phyloP scores from a whole-genome alignment of 768 basidiomycete genomes.

The Leucogyrophana mollusca region DNA sequence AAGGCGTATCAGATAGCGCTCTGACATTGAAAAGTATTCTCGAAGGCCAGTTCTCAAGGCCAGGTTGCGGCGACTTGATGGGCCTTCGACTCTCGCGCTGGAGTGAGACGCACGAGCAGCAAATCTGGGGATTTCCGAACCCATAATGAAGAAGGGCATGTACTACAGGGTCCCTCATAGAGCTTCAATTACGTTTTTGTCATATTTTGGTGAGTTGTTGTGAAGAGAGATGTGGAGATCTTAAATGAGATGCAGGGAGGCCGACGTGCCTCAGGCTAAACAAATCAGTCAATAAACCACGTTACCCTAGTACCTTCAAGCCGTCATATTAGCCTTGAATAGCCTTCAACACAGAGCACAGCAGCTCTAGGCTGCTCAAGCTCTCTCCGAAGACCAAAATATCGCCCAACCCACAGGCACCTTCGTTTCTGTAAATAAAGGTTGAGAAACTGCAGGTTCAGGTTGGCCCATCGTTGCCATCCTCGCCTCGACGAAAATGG shows the following conservation, averaged over 20 bases:
- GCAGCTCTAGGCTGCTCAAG: neutral
- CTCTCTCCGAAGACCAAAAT: slow-evolving; percentile 5
- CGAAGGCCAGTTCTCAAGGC: no score
- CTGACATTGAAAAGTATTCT: no score
- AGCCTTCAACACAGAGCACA: neutral
- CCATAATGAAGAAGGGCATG: neutral
- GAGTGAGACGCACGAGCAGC: no score
- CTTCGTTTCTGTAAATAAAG: slow-evolving; percentile 6
- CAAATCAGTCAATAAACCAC: slow-evolving; percentile 9
- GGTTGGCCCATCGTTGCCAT: slow-evolving; percentile 6
- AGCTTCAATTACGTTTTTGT: slow-evolving; percentile 8
- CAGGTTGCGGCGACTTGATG: no score
- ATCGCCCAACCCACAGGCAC: neutral
- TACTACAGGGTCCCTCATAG: neutral
- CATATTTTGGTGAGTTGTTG: slow-evolving; percentile 1
- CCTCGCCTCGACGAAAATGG: slow-evolving; percentile 5
- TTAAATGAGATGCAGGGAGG: slow-evolving; percentile 1
- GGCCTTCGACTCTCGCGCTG: no score
- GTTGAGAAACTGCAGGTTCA: slow-evolving; percentile 12
- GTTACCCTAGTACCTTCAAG: slow-evolving; percentile 5
- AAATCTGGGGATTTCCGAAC: no score
- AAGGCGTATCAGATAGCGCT: no score
- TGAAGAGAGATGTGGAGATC: slow-evolving; percentile 11
- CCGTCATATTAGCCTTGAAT: neutral
- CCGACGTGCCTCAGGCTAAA: slow-evolving; percentile 6